Base-by-base conservation (phyloP, 108 stramenopile genomes). In the Nitzschia sp. region DNA sequence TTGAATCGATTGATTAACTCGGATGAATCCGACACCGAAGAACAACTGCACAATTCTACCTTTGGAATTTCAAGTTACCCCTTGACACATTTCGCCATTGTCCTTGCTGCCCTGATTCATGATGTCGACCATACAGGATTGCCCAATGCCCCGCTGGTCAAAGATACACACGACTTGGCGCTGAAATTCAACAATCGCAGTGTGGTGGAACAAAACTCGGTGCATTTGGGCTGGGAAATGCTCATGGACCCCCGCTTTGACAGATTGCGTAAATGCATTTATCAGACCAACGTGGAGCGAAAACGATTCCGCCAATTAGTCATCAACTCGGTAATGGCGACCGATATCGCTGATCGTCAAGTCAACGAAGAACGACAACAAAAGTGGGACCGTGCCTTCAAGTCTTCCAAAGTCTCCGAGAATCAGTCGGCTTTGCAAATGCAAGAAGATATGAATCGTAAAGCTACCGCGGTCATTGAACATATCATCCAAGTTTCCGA, bases 401-500 rank as follows among this genome's bases (percentile, higher is more conserved):
- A 35, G 3, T n/a, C n/a, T n/a, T n/a, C n/a, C n/a, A 56, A 36
- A 21, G 49, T n/a, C 13, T 21, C 29, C 42, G 58, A 31, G 3
- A 8, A 3, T 54, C 25, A 18, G 34, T 11, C 34, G 28, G 24
- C 62, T 21, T 4, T 51, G 4, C 62, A 70, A 1, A 55, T 67
- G 46, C 31, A 65, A 23, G 57, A 70, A 21, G 29, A 54, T 27
- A 70, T 70, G 24, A 71, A 65, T 49, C 70, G 63, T 9, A 76
- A 76, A 34, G 80, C 80, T 2, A 72, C 75, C 18, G 36, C 56
- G 3, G 75, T 81, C 25, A 72, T 81, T 34, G 77, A 78, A 60
- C 74, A 82, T 29, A 78, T 82, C 47, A 77, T 82, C 30, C 71
- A 73, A 70, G 81, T 73, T 42, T 54, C 74, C 6, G 81, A 82